phyloP scores from a whole-genome alignment of 495 filamentous ascomycete genomes.

The Podospora didyma region DNA sequence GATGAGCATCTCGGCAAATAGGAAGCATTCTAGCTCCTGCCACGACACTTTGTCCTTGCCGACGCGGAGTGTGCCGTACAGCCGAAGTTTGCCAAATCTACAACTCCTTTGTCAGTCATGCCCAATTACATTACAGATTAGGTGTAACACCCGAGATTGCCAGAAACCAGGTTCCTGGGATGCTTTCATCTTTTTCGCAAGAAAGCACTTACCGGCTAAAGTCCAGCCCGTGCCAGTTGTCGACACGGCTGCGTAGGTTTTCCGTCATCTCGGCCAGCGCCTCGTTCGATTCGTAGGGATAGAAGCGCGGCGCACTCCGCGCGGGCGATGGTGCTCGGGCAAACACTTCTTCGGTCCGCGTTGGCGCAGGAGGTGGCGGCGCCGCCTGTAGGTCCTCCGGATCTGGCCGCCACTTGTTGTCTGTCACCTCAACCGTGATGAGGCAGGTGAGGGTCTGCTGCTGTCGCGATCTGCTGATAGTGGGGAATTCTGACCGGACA shows the following conservation, averaged over 20 bases:
- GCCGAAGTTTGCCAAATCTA: slow-evolving; percentile 88
- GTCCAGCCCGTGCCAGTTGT: slow-evolving; percentile 99
- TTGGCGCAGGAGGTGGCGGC: slow-evolving; percentile 36
- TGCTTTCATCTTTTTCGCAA: background rate
- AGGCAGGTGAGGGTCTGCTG: slow-evolving; percentile 94
- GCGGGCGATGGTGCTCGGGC: slow-evolving; percentile 49
- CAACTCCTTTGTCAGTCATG: slow-evolving; percentile 7
- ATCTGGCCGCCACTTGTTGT: slow-evolving; percentile 85
- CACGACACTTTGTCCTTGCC: slow-evolving; percentile 96
- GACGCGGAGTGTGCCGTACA: slow-evolving; percentile 88
- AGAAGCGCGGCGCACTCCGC: slow-evolving; percentile 49
- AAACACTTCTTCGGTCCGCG: slow-evolving; percentile 40
- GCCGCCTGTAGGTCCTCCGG: slow-evolving; percentile 74
- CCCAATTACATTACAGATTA: too few species aligned
- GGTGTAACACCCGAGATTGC: slow-evolving; percentile 3
- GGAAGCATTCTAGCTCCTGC: slow-evolving; percentile 97
- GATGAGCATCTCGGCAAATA: slow-evolving; percentile 99
- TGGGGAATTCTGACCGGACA: slow-evolving; percentile 94
- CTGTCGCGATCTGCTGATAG: slow-evolving; percentile 83
- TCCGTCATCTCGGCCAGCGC: slow-evolving; percentile 82
- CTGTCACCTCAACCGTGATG: slow-evolving; percentile 90
- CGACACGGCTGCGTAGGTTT: slow-evolving; percentile 76
- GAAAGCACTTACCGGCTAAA: slow-evolving; percentile 64
- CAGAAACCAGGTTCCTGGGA: background rate
- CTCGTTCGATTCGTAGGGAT: slow-evolving; percentile 59